Evolutionary conservation across 805 yeast genomes (phyloP), one percentile per base, ranked within the genome.

Genomic region (Candida maris): DNA sequence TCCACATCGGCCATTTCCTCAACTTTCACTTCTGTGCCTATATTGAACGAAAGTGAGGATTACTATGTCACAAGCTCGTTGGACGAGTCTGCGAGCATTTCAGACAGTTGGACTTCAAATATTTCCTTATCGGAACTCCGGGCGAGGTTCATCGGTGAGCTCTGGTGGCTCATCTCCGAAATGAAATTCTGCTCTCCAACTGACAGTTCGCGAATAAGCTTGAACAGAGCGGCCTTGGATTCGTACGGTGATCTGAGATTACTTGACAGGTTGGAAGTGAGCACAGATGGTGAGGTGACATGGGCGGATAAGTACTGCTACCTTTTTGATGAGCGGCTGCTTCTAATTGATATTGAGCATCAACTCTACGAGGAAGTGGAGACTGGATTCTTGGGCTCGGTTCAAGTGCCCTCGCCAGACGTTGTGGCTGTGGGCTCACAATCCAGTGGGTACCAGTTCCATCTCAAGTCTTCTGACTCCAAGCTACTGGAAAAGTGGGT

Each of bases 1-100:
- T 49, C 57, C 2, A 46, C 52, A 2, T 54, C 62, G 12, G 67
- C 63, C 2, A 50, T 53, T 1, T 54, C 64, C 1, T 57, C 65
- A 3, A 58, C 61, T 12, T 48, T 62, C 5, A 55, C 65, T 1
- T 61, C 66, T 2, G 66, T 49, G 5, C 36, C 56, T 4, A 27
- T 19, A 1, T 7, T 13, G 7, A 34, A 41, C 1, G 34, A 33
- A 4, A 46, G 54, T 1, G 18, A 9, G 10, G 10, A 31, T 4
- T 34, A 41, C 6, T 27, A 24, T 13, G 36, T 34, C 2, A 33
- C 39, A 3, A 29, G 27, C 25, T 8, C 27, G 8, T n/a, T 27
- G 1, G 15, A 24, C 9, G 39, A 35, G 4, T 20, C 35, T 3
- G 12, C 41, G 16, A 17, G 16, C 27, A 19, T 21, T 6, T 17